These are phyloP conservation scores for Dichomitus squalens DNA, from an alignment of 1,284 basidiomycete species.

Conservation along the genomic window DNA sequence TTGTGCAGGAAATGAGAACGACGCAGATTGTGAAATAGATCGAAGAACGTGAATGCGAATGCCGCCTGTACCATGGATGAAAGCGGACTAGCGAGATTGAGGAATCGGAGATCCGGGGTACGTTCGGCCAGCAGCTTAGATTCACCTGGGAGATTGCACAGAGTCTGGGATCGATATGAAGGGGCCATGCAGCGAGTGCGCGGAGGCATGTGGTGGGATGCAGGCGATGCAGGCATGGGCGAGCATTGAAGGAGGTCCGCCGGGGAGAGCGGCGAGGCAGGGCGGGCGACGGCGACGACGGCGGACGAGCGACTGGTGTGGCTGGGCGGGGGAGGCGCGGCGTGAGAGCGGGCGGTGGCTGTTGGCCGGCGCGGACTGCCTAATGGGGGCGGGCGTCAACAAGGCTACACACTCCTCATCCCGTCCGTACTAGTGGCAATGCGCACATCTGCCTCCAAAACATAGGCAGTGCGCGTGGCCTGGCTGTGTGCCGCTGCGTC, in stretches of 20 bases:
- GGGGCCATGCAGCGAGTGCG: background rate
- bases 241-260: background rate
- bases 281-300: background rate
- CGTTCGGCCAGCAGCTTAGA: conserved; percentile 12
- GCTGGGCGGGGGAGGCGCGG: background rate
- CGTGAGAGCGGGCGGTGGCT: conserved; percentile 1
- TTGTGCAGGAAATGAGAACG: background rate
- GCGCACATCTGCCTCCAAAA: conserved; percentile 3
- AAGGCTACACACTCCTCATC: background rate
- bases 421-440: conserved; percentile 14
- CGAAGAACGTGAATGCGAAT: background rate
- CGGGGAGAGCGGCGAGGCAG: background rate
- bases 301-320: conserved; percentile 2
- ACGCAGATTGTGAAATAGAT: background rate
- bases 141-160: conserved; percentile 17
- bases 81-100: conserved; percentile 14
- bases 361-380: background rate
- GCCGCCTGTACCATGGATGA: background rate
- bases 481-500: conserved; percentile 1
- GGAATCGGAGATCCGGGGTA: conserved; percentile 19
- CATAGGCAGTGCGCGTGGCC: conserved; percentile 11
- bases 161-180: background rate
- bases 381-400: conserved; percentile 3
- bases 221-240: background rate
- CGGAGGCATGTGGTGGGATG: background rate